Conservation (phyloP, 305 asterid species). For the Fraxinus velutina region DNA sequence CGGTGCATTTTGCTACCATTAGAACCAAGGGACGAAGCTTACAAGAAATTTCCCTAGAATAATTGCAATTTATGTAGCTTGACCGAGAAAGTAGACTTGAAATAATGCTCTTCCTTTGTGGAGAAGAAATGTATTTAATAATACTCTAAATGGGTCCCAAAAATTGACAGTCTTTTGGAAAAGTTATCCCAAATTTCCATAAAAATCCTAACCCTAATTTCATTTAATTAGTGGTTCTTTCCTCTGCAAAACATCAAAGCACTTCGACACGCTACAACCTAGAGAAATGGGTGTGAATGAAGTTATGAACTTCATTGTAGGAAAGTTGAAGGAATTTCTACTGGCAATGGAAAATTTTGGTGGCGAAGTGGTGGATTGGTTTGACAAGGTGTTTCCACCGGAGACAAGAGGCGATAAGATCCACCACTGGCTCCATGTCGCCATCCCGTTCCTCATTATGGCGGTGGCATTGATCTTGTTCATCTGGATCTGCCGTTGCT, state of each 20-base stretch:
- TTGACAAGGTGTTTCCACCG: conserved; percentile 37
- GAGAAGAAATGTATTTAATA: not conserved
- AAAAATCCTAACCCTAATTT: not conserved
- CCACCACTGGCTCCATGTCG: conserved; percentile 37
- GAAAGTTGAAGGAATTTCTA: conserved; percentile 30
- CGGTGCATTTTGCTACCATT: not conserved
- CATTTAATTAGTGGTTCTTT: not conserved
- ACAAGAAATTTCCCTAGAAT: not conserved
- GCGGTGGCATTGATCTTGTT: conserved; percentile 25
- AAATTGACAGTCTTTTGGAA: not conserved
- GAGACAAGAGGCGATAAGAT: conserved; percentile 40
- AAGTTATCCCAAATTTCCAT: not conserved
- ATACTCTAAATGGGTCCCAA: not conserved
- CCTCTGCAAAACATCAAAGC: not conserved
- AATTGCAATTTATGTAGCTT: not conserved
- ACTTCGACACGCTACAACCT: not conserved
- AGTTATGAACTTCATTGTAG: conserved; percentile 20
- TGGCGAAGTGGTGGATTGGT: conserved; percentile 23
- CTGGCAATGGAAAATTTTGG: conserved; percentile 20
- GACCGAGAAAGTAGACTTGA: not conserved
- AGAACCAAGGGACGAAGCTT: not conserved
- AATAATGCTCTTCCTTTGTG: not conserved
- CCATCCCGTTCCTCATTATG: conserved; percentile 21
- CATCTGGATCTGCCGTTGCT: conserved; percentile 16
- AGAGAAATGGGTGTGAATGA: conserved; percentile 14